These are phyloP conservation scores for Wilhelminamyces savonicus DNA, from an alignment of 805 yeast genomes.

Conservation along the genomic window DNA sequence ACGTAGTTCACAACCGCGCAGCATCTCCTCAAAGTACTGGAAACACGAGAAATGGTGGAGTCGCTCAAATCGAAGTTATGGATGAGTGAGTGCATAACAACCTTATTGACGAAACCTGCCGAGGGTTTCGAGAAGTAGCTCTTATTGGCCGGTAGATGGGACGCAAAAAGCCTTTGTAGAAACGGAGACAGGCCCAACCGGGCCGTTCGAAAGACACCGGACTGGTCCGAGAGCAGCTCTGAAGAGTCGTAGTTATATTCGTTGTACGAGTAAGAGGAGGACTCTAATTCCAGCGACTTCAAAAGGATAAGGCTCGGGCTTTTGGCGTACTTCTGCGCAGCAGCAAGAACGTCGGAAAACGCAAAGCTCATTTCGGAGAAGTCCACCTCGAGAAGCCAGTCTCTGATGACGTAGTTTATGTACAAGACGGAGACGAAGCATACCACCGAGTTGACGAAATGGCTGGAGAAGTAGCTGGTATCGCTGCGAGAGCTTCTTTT, in stretches of 20 bases:
- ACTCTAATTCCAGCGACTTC: background rate
- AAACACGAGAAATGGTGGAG: slow-evolving; percentile 1
- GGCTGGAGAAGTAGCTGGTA: slow-evolving; percentile 6
- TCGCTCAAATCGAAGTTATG: slow-evolving; percentile 3
- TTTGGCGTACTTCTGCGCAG: too few relatives aligned
- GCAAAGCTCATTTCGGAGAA: background rate
- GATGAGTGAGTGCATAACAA: slow-evolving; percentile 1
- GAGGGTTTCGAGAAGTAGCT: too few relatives aligned
- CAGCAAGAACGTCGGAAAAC: too few relatives aligned
- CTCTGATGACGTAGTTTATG: slow-evolving; percentile 11
- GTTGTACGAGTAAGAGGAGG: background rate
- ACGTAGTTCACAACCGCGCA: slow-evolving; percentile 10
- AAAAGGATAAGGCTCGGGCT: too few relatives aligned
- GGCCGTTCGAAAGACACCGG: background rate
- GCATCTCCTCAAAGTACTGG: slow-evolving; percentile 7
- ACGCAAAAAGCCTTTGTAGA: too few relatives aligned
- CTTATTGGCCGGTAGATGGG: too few relatives aligned
- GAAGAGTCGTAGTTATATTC: background rate
- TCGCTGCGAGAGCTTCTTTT: slow-evolving; percentile 4
- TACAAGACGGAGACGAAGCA: slow-evolving; percentile 16
- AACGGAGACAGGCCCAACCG: background rate
- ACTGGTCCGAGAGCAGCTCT: background rate
- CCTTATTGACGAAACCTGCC: background rate
- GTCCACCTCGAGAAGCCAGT: slow-evolving; percentile 3
- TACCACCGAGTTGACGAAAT: slow-evolving; percentile 12